A percentile compares a stretch with the other conserved stretches of the same genome.
Evolutionary conservation across 805 yeast genomes (phyloP).

Genomic region (Wickerhamomyces bovis): DNA sequence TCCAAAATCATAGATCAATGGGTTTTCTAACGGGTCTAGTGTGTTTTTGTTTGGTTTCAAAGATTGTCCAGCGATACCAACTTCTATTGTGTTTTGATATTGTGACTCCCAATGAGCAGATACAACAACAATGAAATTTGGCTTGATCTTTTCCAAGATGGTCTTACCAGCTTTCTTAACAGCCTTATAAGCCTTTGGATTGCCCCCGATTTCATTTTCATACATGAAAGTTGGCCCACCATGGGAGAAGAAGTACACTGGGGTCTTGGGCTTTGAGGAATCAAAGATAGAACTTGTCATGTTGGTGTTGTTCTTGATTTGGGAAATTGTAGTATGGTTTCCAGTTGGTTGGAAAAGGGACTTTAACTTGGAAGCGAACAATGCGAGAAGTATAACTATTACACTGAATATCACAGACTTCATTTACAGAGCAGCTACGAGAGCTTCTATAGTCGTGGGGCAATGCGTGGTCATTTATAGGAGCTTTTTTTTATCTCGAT

Average conservation of each 20-base stretch:
- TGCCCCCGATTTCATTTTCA: slow-evolving; percentile 42
- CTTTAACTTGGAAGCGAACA: slow-evolving; percentile 13
- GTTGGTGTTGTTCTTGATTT: neutral
- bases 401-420: neutral
- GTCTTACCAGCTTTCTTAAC: slow-evolving; percentile 44
- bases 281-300: slow-evolving; percentile 11
- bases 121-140: slow-evolving; percentile 59
- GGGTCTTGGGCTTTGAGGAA: slow-evolving; percentile 28
- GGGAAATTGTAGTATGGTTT: neutral
- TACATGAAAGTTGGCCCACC: slow-evolving; percentile 82
- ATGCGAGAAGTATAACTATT: slow-evolving; percentile 8
- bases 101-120: slow-evolving; percentile 76
- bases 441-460: neutral
- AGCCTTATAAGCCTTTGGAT: slow-evolving; percentile 52
- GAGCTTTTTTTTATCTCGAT: neutral
- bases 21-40: slow-evolving; percentile 35
- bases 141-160: slow-evolving; percentile 46
- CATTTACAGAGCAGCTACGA: neutral
- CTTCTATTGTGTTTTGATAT: slow-evolving; percentile 36
- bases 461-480: neutral
- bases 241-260: slow-evolving; percentile 69
- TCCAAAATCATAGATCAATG: slow-evolving; percentile 66
- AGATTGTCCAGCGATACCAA: slow-evolving; percentile 36
- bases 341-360: neutral
- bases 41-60: neutral